Evolutionary conservation across 257 asterid species (phyloP), one percentile per base, ranked within the genome.

Genomic region (Vinca minor): DNA sequence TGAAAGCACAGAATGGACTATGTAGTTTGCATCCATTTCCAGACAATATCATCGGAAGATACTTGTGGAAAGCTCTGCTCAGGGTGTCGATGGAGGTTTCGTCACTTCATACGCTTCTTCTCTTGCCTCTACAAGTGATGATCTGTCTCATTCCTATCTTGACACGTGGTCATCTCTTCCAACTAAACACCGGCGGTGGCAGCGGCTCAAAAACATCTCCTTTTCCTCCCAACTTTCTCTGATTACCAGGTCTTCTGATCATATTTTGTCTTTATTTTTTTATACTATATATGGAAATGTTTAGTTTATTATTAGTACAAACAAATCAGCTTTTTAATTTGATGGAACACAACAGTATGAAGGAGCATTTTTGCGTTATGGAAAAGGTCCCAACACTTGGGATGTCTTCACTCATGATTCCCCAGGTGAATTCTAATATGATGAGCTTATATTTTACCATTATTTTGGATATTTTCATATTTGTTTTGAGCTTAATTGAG

Each of bases 331-430:
- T 18, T 17, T 11, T 26, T 25, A 29, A 25, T 23, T n/a, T n/a
- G n/a, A n/a, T n/a, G n/a, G n/a, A n/a, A n/a, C n/a, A n/a, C n/a
- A n/a, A n/a, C 79, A 77, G 85, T 77, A 65, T 74, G 85, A 80
- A 66, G 85, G 82, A 15, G 85, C 78, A n/a, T 68, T 49, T 66
- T 41, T 63, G 26, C 64, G 74, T 45, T 26, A 62, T 15, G 66
- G 66, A 62, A 62, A 62, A 26, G 66, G 66, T 39, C 66, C 42
- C 36, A 62, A 61, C 68, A 74, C 66, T 25, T 80, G 85, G 85
- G 82, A 80, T 74, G 72, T 69, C 53, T 77, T 74, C 50, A 68
- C 78, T 29, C 85, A 69, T 53, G 38, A 58, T 52, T 39, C 67
- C 50, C n/a, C 63, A 35, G 78, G 76, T 77, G 41, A 53, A n/a